Evolutionary conservation across 176 grass and related monocot species (phyloP), one percentile per base, ranked within the genome.

Genomic region (Zoysia japonica): DNA sequence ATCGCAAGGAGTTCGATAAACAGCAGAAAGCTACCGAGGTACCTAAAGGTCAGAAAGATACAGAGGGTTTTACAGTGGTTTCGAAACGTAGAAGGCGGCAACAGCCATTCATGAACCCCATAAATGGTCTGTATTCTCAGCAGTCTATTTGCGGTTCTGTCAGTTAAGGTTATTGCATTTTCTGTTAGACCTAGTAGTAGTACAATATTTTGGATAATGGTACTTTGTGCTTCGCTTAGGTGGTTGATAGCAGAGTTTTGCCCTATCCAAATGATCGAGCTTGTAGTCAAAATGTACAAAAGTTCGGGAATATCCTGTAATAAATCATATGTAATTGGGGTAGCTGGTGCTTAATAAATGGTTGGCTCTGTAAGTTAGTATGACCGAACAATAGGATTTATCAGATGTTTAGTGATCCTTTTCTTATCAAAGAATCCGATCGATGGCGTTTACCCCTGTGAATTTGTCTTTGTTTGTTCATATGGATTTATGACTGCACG

Each of bases 101-200:
- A 78, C 85, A 91, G 39, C 85, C 90, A 52, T 89, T 92, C 44
- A 83, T 87, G 86, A 82, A 83, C 73, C 85, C 88, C 50, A 90
- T 91, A 65, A 77, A 88, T 53, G 90, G 96, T 74, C 79, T 99
- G 28, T 91, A 96, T 69, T 83, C 82, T 11, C 88, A 91, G 74
- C 92, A 88, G 39, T 99, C 96, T 42, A 96, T 99, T 71, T 95
- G 96, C 80, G 91, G 86, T 45, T 92, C 88, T 17, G 92, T 87
- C 37, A 65, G 92, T 54, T 93, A 80, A 86, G 72, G 45, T 40
- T 44, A 43, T 10, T 46, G 81, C 70, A 71, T 41, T 61, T 65
- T 67, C 15, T 5, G 2, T 35, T 64, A 82, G 68, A 91, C 8
- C n/a, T 75, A 28, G 28, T 28, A 28, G 44, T 6, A 45, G 44